phyloP scores from a whole-genome alignment of 805 yeast genomes.

The Suhomyces kilbournensis region DNA sequence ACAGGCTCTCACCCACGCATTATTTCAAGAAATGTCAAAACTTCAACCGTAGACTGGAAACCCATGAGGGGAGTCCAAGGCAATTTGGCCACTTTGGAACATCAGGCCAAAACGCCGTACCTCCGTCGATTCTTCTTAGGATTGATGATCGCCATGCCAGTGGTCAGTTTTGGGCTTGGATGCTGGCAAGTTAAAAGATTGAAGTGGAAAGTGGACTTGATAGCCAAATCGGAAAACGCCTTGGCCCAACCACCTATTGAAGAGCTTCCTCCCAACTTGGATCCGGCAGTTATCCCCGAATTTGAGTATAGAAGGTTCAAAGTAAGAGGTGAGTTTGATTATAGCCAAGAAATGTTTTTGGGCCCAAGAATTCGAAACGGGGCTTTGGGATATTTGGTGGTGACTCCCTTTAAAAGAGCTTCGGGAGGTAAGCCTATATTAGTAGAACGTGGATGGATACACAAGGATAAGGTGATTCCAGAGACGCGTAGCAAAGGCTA shows the following conservation, averaged over 20 bases:
- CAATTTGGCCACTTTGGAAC: constrained; percentile 36
- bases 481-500: constrained; percentile 44
- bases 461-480: constrained; percentile 62
- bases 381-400: constrained; percentile 69
- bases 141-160: constrained; percentile 70
- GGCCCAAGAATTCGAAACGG: constrained; percentile 80
- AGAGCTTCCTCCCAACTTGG: constrained; percentile 58
- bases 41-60: constrained; percentile 81
- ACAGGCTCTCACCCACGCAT: neutral
- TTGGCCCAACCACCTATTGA: constrained; percentile 70
- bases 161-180: constrained; percentile 80
- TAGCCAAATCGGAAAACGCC: constrained; percentile 79
- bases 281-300: constrained; percentile 63
- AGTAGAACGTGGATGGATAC: constrained; percentile 90
- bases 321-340: constrained; percentile 76
- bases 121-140: constrained; percentile 43
- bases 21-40: constrained; percentile 37
- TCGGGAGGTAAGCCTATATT: constrained; percentile 75
- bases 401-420: constrained; percentile 76
- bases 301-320: constrained; percentile 80
- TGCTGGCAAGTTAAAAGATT: constrained; percentile 89
- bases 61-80: constrained; percentile 56
- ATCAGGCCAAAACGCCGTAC: constrained; percentile 34
- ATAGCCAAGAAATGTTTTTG: constrained; percentile 82
- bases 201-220: constrained; percentile 82